Evolutionary conservation across 805 yeast species (phyloP).

Genomic region (Kodamaea nitidulidarum): DNA sequence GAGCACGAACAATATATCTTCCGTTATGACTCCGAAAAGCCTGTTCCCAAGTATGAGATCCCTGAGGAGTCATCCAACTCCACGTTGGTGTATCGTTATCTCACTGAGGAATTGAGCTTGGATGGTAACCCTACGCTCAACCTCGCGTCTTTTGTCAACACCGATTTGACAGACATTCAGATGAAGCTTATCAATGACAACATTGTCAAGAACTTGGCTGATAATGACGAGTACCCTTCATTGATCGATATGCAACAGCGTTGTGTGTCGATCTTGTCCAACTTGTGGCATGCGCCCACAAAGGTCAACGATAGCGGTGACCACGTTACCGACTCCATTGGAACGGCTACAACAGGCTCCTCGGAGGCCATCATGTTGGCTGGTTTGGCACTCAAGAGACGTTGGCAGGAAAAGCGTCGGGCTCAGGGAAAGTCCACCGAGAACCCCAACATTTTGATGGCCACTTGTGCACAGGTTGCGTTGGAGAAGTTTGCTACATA

Average conservation of each 20-base stretch:
- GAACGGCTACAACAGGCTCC: constrained; percentile 92
- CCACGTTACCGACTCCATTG: constrained; percentile 46
- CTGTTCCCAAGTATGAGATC: constrained; percentile 56
- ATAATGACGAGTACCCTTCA: constrained; percentile 90
- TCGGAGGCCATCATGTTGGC: constrained; percentile 93
- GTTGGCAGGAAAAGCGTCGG: constrained; percentile 70
- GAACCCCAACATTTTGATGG: constrained; percentile 86
- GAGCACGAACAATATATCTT: constrained; percentile 30
- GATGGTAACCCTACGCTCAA: constrained; percentile 85
- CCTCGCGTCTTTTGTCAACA: constrained; percentile 86
- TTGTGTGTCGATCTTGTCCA: constrained; percentile 74
- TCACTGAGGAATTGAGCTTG: constrained; percentile 69
- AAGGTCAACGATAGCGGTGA: constrained; percentile 19
- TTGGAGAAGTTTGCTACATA: constrained; percentile 91
- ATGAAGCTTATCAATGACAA: constrained; percentile 59
- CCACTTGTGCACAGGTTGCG: constrained; percentile 90
- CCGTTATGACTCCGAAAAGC: constrained; percentile 24
- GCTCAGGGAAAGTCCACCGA: constrained; percentile 54
- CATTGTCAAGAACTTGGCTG: constrained; percentile 83
- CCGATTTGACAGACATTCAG: constrained; percentile 49
- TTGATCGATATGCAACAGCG: constrained; percentile 74
- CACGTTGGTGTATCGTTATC: constrained; percentile 53
- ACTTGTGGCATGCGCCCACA: constrained; percentile 73
- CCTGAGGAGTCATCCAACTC: constrained; percentile 54
- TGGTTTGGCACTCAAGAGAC: constrained; percentile 86